Conservation (phyloP, 768 basidiomycete genomes). For the Auriculariales sp. region DNA sequence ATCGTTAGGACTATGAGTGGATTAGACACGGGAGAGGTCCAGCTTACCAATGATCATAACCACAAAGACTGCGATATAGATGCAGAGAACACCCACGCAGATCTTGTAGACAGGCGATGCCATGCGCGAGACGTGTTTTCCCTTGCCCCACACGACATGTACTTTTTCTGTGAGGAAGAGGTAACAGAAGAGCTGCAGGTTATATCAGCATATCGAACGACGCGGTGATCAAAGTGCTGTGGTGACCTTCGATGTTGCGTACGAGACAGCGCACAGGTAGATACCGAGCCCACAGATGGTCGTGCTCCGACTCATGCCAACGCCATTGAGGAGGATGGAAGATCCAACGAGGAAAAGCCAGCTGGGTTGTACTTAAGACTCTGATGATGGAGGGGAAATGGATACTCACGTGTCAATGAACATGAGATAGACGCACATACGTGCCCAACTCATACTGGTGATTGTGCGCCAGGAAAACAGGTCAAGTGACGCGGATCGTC, state of each 20-base stretch:
- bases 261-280: conserved; percentile 24
- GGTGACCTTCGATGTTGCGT: conserved; percentile 9
- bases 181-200: conserved; percentile 31
- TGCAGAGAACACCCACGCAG: conserved; percentile 21
- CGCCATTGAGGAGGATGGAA: conserved; percentile 28
- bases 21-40: not conserved
- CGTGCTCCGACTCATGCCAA: conserved; percentile 24
- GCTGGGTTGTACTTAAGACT: not conserved
- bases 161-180: conserved; percentile 23
- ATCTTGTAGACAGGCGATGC: conserved; percentile 27
- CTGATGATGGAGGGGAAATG: conserved; percentile 17
- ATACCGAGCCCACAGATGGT: conserved; percentile 27
- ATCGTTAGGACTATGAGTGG: not conserved
- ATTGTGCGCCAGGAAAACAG: conserved; percentile 15
- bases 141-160: conserved; percentile 10
- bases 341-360: conserved; percentile 15
- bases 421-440: conserved; percentile 25
- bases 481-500: conserved; percentile 19
- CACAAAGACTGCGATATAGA: conserved; percentile 26
- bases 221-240: not conserved
- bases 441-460: conserved; percentile 21
- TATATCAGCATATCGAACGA: conserved; percentile 12
- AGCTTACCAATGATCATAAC: conserved; percentile 24
- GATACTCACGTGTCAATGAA: conserved; percentile 31
- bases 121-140: conserved; percentile 14